Conservation (phyloP, 1,284 basidiomycete species). For the Cryptococcus maquisensis region DNA sequence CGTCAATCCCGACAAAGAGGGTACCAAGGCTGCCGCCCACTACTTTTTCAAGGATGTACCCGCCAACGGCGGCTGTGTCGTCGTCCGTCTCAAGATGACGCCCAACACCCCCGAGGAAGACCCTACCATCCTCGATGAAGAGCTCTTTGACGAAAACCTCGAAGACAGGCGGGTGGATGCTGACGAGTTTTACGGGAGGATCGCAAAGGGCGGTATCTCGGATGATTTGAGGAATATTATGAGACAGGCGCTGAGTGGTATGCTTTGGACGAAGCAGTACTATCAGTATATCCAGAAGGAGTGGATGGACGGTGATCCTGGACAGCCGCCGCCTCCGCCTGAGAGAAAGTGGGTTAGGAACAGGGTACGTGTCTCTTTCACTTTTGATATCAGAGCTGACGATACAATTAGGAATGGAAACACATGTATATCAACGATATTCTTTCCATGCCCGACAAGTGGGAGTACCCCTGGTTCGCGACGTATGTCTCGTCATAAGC, state of each 20-base stretch:
- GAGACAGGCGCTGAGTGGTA: constrained; percentile 95
- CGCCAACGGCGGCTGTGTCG: constrained; percentile 85
- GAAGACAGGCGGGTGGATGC: constrained; percentile 87
- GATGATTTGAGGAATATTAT: constrained; percentile 94
- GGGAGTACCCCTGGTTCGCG: constrained; percentile 98
- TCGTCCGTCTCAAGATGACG: constrained; percentile 90
- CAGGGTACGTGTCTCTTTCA: constrained; percentile 53
- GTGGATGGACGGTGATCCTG: constrained; percentile 92
- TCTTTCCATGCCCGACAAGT: constrained; percentile 99
- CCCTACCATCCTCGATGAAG: constrained; percentile 77
- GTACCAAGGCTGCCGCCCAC: constrained; percentile 90
- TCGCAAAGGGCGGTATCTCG: constrained; percentile 74
- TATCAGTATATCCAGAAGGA: constrained; percentile 95
- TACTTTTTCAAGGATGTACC: constrained; percentile 85
- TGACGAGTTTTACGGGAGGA: constrained; percentile 86
- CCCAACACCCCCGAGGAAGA: constrained; percentile 70
- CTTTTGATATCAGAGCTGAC: not conserved
- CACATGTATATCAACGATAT: constrained; percentile 95
- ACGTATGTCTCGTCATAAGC: constrained; percentile 43
- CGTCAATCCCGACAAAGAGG: constrained; percentile 80
- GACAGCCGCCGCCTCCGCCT: constrained; percentile 88
- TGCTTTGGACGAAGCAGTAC: constrained; percentile 98
- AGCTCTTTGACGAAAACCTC: constrained; percentile 78
- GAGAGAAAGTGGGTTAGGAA: constrained; percentile 84
- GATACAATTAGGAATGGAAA: constrained; percentile 68